Conservation (phyloP, 163 green algal genomes). For the Scenedesmus sp. region DNA sequence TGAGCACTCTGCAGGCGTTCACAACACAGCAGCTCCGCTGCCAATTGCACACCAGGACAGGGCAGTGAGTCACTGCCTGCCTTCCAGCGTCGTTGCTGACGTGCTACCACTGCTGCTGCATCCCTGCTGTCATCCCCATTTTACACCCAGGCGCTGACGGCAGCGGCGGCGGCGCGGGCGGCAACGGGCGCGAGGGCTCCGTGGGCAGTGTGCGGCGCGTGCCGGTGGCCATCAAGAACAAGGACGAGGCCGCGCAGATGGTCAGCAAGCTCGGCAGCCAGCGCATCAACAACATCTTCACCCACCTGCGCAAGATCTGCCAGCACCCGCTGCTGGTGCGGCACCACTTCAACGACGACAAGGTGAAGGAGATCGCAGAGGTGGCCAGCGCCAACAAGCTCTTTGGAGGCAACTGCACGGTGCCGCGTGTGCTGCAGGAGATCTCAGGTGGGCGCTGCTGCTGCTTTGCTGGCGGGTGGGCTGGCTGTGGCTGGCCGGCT, state of each 20-base stretch:
- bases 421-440: conserved; percentile 84
- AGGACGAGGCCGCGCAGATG: conserved; percentile 24
- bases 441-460: conserved; percentile 60
- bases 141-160: background rate
- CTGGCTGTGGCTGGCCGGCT: background rate
- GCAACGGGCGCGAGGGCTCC: background rate
- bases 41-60: background rate
- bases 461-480: background rate
- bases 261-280: conserved; percentile 73
- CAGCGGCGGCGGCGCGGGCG: background rate
- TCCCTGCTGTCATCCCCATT: background rate
- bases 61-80: background rate
- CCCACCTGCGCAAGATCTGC: conserved; percentile 92
- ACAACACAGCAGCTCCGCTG: too few species aligned
- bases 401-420: conserved; percentile 82
- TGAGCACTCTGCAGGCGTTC: too few species aligned
- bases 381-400: conserved; percentile 63
- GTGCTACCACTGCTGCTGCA: background rate
- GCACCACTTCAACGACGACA: conserved; percentile 77
- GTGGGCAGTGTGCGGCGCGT: conserved; percentile 23
- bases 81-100: background rate
- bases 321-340: conserved; percentile 96
- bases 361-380: conserved; percentile 63
- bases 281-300: conserved; percentile 92
- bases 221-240: conserved; percentile 38